A percentile compares a stretch with the other conserved stretches of the same genome.
Evolutionary conservation across 1,139 yeast species (phyloP).

Genomic region (Yamadazyma songkhlaensis): DNA sequence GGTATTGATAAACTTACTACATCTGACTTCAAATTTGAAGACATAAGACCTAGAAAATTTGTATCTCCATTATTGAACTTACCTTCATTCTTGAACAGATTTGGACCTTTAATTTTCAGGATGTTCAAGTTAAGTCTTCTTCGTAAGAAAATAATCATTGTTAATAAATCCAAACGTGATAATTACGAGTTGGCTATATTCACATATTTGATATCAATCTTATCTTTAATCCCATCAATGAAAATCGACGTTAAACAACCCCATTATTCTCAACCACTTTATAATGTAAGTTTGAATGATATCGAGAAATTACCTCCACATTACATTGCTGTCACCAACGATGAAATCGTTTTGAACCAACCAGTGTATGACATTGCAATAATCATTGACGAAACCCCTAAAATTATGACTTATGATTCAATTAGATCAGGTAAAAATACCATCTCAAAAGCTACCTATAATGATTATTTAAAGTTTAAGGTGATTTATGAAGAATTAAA

Average conservation of each 20-base stretch:
- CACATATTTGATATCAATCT: conserved; percentile 33
- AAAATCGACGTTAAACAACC: conserved; percentile 15
- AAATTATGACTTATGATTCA: conserved; percentile 13
- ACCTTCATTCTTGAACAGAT: conserved; percentile 42
- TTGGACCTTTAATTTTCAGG: conserved; percentile 74
- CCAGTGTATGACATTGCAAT: conserved; percentile 55
- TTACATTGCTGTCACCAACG: conserved; percentile 60
- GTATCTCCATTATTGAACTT: conserved; percentile 21
- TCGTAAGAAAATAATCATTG: conserved; percentile 58
- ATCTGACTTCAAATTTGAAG: background rate
- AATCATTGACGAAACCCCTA: conserved; percentile 22
- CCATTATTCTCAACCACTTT: conserved; percentile 47
- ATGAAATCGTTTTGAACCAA: conserved; percentile 62
- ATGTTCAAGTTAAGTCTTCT: conserved; percentile 68
- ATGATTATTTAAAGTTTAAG: conserved; percentile 39
- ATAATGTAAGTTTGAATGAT: conserved; percentile 66
- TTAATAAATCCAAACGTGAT: conserved; percentile 38
- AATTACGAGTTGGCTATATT: conserved; percentile 26
- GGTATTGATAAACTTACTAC: conserved; percentile 16
- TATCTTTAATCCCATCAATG: conserved; percentile 37
- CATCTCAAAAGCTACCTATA: conserved; percentile 28
- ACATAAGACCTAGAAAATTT: conserved; percentile 1
- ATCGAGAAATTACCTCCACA: background rate
- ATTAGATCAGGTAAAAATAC: conserved; percentile 5
- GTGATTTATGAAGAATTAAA: conserved; percentile 28